Base-by-base conservation (phyloP, 2,329 filamentous ascomycete species). In the Monilinia polystroma region DNA sequence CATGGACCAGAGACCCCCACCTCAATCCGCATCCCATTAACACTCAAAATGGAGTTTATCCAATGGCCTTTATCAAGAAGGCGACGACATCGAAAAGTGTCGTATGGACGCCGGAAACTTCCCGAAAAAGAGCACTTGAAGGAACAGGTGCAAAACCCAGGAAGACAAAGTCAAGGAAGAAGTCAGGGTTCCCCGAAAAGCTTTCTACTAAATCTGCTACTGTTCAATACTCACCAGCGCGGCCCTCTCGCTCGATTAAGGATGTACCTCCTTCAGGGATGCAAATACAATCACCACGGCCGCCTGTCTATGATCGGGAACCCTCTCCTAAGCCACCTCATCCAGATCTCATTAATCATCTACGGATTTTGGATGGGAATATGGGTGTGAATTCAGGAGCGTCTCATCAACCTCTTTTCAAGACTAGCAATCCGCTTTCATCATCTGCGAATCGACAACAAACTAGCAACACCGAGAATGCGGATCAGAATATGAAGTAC, bases 91-190 rank as follows among this genome's bases (percentile, higher is more conserved):
- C 58, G 51, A 26, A 16, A 4, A 60, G 18, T 1, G 45, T n/a
- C 14, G 4, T 51, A 4, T 60, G 45, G 45, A 51, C 29, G n/a
- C 58, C 51, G n/a, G 45, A 23, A 38, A 18, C 12, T 16, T 51
- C 45, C 32, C 45, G 45, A 51, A 60, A 51, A 60, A 51, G 45
- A n/a, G 20, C 47, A 35, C 47, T 51, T 10, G 58, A 51, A 49
- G 45, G 29, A 26, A 38, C 14, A 23, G 23, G 47, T 38, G 38
- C 32, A 11, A 60, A 60, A 35, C 29, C 58, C 20, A 29, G 58
- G 8, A 60, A 51, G 49, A 38, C 29, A 51, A 51, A 20, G 32
- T 51, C 58, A 38, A 60, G 58, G 20, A 60, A 60, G 45, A 60
- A 60, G 29, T 26, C 45, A 38, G 16, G 8, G 7, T n/a, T n/a